Conservation (phyloP, 106 monocot genomes). For the Apostasia shenzhenica region DNA sequence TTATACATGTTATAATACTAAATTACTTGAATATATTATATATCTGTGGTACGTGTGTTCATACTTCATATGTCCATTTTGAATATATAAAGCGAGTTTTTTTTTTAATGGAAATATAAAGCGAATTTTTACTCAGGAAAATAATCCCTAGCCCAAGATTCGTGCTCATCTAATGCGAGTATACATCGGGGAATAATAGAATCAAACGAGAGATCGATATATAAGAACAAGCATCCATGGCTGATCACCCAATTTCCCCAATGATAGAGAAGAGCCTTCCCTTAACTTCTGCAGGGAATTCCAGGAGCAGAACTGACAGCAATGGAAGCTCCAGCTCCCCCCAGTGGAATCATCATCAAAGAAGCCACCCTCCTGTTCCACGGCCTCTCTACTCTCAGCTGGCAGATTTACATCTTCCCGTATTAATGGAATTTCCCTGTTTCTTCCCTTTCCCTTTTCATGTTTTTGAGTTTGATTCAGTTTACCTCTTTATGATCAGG, state of each 20-base stretch:
- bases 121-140: too few relatives aligned
- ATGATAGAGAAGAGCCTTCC: background rate
- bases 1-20: too few relatives aligned
- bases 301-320: background rate
- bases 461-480: background rate
- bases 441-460: background rate
- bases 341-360: background rate
- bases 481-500: constrained; percentile 8
- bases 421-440: background rate
- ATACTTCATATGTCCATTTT: too few relatives aligned
- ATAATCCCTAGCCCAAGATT: too few relatives aligned
- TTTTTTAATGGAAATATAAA: too few relatives aligned
- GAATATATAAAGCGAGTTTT: too few relatives aligned
- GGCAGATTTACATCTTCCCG: constrained; percentile 3
- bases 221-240: too few relatives aligned
- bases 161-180: too few relatives aligned
- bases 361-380: background rate
- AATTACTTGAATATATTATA: too few relatives aligned
- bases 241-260: background rate
- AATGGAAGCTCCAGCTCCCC: background rate
- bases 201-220: too few relatives aligned
- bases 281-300: constrained; percentile 4
- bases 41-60: too few relatives aligned
- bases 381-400: background rate
- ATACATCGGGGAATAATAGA: too few relatives aligned